phyloP scores from a whole-genome alignment of 2,329 filamentous ascomycete species.

The Talaromyces verruculosus region DNA sequence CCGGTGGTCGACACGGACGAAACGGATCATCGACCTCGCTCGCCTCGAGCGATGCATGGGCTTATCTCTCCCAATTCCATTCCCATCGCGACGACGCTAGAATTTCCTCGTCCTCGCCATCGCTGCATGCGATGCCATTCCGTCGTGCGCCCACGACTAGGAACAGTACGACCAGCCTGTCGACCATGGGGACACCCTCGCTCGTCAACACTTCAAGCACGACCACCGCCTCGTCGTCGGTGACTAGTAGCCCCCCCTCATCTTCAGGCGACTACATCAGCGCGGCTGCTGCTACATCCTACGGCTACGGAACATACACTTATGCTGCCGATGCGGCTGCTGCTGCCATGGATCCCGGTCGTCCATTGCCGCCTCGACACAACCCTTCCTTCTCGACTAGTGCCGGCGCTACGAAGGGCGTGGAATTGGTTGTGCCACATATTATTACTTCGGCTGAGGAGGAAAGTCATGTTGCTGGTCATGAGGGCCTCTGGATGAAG shows the following conservation, averaged over 20 bases:
- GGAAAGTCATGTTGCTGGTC: not conserved
- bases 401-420: conserved; percentile 34
- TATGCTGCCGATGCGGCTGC: not conserved
- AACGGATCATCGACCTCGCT: conserved; percentile 24
- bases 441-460: conserved; percentile 23
- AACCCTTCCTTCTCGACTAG: conserved; percentile 40
- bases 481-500: conserved; percentile 8
- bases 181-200: conserved; percentile 31
- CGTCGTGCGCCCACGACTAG: conserved; percentile 25
- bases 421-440: conserved; percentile 45
- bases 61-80: conserved; percentile 48
- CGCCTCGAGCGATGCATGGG: conserved; percentile 44
- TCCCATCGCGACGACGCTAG: conserved; percentile 26
- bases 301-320: conserved; percentile 5
- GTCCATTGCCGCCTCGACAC: conserved; percentile 43
- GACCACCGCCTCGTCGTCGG: conserved; percentile 41
- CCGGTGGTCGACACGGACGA: conserved; percentile 21
- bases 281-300: conserved; percentile 9
- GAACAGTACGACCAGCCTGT: conserved; percentile 33
- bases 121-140: conserved; percentile 23
- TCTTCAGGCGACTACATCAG: conserved; percentile 31
- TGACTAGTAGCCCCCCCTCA: conserved; percentile 33
- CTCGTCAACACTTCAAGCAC: conserved; percentile 37
- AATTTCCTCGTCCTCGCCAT: conserved; percentile 1
- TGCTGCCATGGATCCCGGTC: conserved; percentile 21